phyloP scores from a whole-genome alignment of 768 basidiomycete species.

The Boletus rubroflammeus region DNA sequence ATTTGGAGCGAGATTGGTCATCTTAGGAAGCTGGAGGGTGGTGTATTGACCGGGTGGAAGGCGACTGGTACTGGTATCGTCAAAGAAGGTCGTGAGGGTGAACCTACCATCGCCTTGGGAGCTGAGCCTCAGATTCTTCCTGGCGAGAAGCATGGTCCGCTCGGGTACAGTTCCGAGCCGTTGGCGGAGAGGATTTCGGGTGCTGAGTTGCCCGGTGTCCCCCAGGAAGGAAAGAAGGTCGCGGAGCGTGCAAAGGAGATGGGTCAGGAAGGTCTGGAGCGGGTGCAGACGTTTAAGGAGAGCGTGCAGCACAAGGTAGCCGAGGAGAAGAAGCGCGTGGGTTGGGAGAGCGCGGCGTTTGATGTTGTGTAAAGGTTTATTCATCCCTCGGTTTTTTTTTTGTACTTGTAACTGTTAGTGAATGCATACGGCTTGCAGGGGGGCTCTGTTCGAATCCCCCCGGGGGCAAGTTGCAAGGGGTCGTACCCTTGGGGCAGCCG shows the following conservation, averaged over 20 bases:
- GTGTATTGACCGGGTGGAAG: constrained; percentile 40
- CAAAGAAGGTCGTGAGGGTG: constrained; percentile 40
- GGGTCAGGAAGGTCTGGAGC: constrained; percentile 33
- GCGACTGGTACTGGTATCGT: constrained; percentile 66
- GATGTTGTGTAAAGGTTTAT: constrained; percentile 26
- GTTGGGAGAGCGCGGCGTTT: constrained; percentile 52
- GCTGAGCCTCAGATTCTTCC: constrained; percentile 70
- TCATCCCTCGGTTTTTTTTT: not conserved
- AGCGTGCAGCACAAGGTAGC: constrained; percentile 41
- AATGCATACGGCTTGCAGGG: not conserved
- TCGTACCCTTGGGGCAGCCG: no score
- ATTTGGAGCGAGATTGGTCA: constrained; percentile 69
- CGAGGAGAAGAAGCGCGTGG: constrained; percentile 35
- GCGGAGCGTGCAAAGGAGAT: constrained; percentile 35
- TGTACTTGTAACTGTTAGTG: not conserved
- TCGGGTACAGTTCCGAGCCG: constrained; percentile 49
- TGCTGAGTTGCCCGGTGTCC: not conserved
- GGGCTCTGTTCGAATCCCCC: no score
- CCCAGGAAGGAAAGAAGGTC: constrained; percentile 13
- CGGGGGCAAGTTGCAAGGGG: no score
- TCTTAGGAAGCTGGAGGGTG: constrained; percentile 39
- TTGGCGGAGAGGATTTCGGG: constrained; percentile 12
- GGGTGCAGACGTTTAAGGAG: constrained; percentile 41
- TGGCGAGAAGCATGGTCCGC: constrained; percentile 64
- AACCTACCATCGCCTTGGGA: constrained; percentile 56